A percentile compares a stretch with the other conserved stretches of the same genome.
Conservation (phyloP, 208 protist genomes). For the Histomonas meleagridis region DNA sequence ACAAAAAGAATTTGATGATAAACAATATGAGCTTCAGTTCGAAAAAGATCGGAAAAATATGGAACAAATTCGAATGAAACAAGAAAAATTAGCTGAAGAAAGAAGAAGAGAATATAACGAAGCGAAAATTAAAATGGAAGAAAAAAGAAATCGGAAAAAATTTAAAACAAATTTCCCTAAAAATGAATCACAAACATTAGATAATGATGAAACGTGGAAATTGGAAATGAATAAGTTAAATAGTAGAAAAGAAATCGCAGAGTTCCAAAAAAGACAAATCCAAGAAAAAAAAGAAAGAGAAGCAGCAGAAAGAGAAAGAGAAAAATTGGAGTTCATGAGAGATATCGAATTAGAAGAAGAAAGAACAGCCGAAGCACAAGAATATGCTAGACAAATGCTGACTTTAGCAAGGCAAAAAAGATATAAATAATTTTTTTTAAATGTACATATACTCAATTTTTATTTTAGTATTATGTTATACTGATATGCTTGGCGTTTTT, state of each 20-base stretch:
- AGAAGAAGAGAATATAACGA: background rate
- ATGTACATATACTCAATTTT: too few relatives aligned
- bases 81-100: background rate
- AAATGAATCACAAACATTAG: background rate
- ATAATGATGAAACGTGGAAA: background rate
- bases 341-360: background rate
- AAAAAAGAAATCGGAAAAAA: background rate
- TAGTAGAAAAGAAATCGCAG: background rate
- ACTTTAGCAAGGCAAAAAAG: background rate
- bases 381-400: slow-evolving; percentile 12
- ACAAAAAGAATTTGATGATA: background rate
- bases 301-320: slow-evolving; percentile 31
- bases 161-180: background rate
- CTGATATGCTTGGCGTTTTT: too few relatives aligned
- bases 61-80: background rate
- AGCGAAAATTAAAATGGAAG: background rate
- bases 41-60: background rate
- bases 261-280: background rate
- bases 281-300: background rate
- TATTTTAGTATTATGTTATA: too few relatives aligned
- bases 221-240: background rate
- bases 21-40: background rate
- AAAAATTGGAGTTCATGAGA: background rate
- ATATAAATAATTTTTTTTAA: background rate
- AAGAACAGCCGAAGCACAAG: background rate